Evolutionary conservation across 345 rosid genomes (phyloP).

Genomic region (Pistacia vera): DNA sequence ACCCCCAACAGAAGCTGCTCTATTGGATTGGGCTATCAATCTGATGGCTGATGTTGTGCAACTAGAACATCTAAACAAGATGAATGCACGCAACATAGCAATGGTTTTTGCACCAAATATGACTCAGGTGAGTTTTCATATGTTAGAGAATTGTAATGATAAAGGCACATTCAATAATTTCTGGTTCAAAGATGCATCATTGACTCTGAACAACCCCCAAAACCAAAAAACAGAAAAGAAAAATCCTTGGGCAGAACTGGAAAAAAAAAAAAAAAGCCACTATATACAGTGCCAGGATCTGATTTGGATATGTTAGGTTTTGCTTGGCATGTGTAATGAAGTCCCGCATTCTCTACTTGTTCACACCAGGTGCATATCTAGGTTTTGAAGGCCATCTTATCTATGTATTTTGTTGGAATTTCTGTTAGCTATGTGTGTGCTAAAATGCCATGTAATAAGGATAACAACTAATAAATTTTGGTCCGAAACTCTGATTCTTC

Average conservation of each 20-base stretch:
- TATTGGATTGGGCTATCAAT: slow-evolving; percentile 88
- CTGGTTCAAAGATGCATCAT: not conserved
- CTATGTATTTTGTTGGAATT: not conserved
- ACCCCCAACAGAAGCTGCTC: slow-evolving; percentile 86
- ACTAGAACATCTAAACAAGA: slow-evolving; percentile 81
- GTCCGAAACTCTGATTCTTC: not conserved
- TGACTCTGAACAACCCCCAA: not conserved
- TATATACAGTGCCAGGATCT: not conserved
- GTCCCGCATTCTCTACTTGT: not conserved
- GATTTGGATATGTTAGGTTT: not conserved
- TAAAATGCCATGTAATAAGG: not conserved
- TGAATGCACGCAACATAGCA: slow-evolving; percentile 94
- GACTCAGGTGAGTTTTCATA: slow-evolving; percentile 73
- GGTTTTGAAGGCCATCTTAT: not conserved
- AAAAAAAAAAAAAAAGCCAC: too few relatives aligned
- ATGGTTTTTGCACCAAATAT: slow-evolving; percentile 99
- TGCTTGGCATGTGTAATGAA: not conserved
- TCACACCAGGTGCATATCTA: not conserved
- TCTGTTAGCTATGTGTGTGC: not conserved
- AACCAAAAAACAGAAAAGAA: not conserved
- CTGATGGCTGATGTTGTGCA: slow-evolving; percentile 96
- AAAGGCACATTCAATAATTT: not conserved
- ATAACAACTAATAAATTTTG: not conserved
- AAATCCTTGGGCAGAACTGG: not conserved
- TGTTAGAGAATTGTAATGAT: not conserved